These are phyloP conservation scores for Daldinia grandis DNA, from an alignment of 495 filamentous ascomycete species.

Conservation along the genomic window DNA sequence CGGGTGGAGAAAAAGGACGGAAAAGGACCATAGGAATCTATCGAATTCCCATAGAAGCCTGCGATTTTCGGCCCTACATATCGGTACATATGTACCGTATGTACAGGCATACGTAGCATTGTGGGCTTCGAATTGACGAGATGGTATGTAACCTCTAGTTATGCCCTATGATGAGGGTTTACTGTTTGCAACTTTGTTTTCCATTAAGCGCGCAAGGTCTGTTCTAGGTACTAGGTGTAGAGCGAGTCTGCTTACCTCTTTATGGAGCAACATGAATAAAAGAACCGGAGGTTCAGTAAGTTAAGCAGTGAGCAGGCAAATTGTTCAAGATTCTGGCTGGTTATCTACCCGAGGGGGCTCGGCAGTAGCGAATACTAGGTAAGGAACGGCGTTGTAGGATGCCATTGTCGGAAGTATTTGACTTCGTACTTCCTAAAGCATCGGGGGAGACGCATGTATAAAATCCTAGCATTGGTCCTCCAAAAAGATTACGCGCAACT, in stretches of 20 bases:
- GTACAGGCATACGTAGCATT: background rate
- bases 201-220: background rate
- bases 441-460: slow-evolving; percentile 4
- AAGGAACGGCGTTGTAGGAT: slow-evolving; percentile 20
- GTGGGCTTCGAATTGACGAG: background rate
- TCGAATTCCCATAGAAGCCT: background rate
- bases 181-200: background rate
- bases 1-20: background rate
- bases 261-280: background rate
- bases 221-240: background rate
- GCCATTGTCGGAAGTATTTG: slow-evolving; percentile 14
- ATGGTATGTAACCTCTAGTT: background rate
- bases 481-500: slow-evolving; percentile 1
- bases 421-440: slow-evolving; percentile 17
- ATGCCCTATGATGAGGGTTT: background rate
- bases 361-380: slow-evolving; percentile 12
- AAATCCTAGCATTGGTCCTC: background rate
- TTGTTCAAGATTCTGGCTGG: slow-evolving; percentile 4
- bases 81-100: background rate
- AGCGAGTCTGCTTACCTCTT: background rate
- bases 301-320: background rate
- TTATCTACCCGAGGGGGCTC: slow-evolving; percentile 1
- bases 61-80: background rate
- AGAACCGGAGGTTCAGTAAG: background rate
- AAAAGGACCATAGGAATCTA: background rate